These are phyloP conservation scores for Erodium maritimum DNA, from an alignment of 345 rosid genomes.

Conservation along the genomic window DNA sequence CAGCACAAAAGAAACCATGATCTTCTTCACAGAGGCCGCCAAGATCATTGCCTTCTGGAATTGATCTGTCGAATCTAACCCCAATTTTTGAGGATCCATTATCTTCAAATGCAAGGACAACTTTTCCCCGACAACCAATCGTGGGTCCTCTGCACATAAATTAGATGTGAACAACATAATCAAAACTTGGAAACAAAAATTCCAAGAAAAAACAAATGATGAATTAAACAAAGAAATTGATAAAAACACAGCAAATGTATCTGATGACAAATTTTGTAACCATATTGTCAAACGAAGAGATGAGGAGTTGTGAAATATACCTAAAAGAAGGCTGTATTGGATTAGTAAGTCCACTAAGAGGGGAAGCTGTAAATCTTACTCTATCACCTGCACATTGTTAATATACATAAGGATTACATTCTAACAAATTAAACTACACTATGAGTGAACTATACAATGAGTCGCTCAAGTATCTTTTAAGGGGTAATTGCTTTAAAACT, in stretches of 20 bases:
- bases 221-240: background rate
- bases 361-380: constrained; percentile 52
- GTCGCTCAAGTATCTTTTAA: constrained; percentile 1
- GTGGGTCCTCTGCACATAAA: constrained; percentile 55
- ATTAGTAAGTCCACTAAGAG: constrained; percentile 44
- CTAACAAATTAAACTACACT: background rate
- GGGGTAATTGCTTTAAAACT: too few species aligned
- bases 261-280: too few species aligned
- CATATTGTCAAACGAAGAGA: background rate
- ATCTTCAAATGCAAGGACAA: constrained; percentile 83
- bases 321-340: constrained; percentile 31
- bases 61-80: constrained; percentile 78
- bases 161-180: background rate
- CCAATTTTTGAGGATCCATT: constrained; percentile 82
- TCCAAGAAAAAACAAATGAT: background rate
- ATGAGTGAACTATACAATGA: background rate
- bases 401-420: background rate
- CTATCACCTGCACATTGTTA: constrained; percentile 70
- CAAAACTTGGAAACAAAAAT: too few species aligned
- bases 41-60: constrained; percentile 84
- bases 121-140: constrained; percentile 75
- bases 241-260: too few species aligned
- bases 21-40: constrained; percentile 91
- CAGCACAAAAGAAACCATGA: constrained; percentile 85
- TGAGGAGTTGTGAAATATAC: constrained; percentile 17